Conservation (phyloP, 371 early-diverging fungal species). For the Astathelohania contejeani region DNA sequence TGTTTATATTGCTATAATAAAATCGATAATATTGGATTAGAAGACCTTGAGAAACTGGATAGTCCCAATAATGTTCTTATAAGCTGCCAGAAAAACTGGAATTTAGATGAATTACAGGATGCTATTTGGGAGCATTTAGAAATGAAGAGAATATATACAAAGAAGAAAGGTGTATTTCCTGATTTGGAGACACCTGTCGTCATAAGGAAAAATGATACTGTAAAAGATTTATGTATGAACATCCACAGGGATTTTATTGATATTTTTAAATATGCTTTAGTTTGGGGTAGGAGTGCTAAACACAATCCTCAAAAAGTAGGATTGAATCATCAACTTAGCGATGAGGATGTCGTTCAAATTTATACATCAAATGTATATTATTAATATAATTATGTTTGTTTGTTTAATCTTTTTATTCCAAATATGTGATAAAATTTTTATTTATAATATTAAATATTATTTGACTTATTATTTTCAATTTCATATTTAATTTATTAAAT, state of each 20-base stretch:
- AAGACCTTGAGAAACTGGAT: conserved; percentile 55
- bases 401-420: too few relatives aligned
- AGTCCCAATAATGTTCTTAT: conserved; percentile 92
- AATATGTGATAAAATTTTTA: too few relatives aligned
- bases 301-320: conserved; percentile 96
- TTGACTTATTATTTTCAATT: too few relatives aligned
- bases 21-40: conserved; percentile 84
- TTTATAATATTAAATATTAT: too few relatives aligned
- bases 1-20: conserved; percentile 94
- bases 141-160: conserved; percentile 66
- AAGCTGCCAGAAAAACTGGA: conserved; percentile 90
- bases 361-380: conserved; percentile 18
- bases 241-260: conserved; percentile 86
- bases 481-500: too few relatives aligned
- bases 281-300: conserved; percentile 94
- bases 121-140: conserved; percentile 52
- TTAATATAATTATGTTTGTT: too few relatives aligned
- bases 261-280: conserved; percentile 83
- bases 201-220: conserved; percentile 56
- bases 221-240: conserved; percentile 87
- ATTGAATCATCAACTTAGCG: conserved; percentile 71
- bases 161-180: conserved; percentile 86
- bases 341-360: conserved; percentile 98
- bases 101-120: conserved; percentile 86
- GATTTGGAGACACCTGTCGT: conserved; percentile 91